Percentiles rank a stretch among this genome's conserved stretches.
Evolutionary conservation across 805 yeast species (phyloP).

Genomic region (Cyberlindnera petersonii): DNA sequence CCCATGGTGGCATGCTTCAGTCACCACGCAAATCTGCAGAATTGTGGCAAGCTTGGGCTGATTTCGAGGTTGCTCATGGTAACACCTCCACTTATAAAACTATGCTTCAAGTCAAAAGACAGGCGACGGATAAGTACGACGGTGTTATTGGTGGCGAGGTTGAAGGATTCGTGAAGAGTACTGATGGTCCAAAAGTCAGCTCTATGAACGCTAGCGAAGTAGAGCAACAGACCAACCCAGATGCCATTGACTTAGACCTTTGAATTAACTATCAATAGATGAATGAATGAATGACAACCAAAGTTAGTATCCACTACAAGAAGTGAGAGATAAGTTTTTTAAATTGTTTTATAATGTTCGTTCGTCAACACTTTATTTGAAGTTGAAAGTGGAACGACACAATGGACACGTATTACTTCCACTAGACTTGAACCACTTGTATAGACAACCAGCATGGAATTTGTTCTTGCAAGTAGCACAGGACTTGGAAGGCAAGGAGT

Average conservation of each 20-base stretch:
- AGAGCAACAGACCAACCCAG: conserved; percentile 43
- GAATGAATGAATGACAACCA: too few relatives aligned
- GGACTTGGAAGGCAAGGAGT: conserved; percentile 81
- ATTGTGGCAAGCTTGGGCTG: conserved; percentile 69
- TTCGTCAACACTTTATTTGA: conserved; percentile 24
- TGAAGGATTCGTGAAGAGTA: conserved; percentile 47
- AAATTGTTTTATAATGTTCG: background rate
- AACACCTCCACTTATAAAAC: conserved; percentile 66
- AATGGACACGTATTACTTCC: conserved; percentile 92
- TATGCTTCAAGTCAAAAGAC: conserved; percentile 61
- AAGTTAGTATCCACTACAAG: too few relatives aligned
- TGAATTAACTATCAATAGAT: conserved; percentile 6
- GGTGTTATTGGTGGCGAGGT: conserved; percentile 30
- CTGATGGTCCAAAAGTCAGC: conserved; percentile 34
- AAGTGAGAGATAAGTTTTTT: too few relatives aligned
- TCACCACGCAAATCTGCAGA: conserved; percentile 31
- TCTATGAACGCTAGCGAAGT: conserved; percentile 22
- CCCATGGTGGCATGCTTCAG: conserved; percentile 46
- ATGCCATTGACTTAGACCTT: conserved; percentile 56
- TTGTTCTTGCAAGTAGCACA: conserved; percentile 91
- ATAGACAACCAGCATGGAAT: conserved; percentile 93
- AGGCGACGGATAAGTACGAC: conserved; percentile 29
- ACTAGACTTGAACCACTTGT: conserved; percentile 96
- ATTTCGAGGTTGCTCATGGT: conserved; percentile 71
- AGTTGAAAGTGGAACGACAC: conserved; percentile 69